These are phyloP conservation scores for Ramaria rubella DNA, from an alignment of 768 basidiomycete genomes.

Conservation along the genomic window DNA sequence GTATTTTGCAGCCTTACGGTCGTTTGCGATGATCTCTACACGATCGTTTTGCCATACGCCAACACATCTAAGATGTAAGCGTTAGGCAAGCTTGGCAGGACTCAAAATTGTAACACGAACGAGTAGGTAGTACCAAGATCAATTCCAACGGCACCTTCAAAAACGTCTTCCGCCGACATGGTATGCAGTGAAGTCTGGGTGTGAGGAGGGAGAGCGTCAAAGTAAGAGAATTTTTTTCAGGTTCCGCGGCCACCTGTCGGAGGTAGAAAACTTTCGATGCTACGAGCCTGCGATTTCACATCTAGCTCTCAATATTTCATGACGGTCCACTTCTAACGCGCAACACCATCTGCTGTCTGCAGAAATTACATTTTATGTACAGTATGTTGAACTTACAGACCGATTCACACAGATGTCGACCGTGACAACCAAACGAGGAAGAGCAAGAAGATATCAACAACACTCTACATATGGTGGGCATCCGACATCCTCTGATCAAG, in stretches of 20 bases:
- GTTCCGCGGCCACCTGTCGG: slow-evolving; percentile 1
- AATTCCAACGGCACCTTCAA: slow-evolving; percentile 95
- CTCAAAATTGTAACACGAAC: slow-evolving; percentile 36
- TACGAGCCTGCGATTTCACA: too few relatives aligned
- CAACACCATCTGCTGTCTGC: too few relatives aligned
- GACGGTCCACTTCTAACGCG: too few relatives aligned
- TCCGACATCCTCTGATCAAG: slow-evolving; percentile 48
- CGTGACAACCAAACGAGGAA: slow-evolving; percentile 43
- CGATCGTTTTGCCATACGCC: slow-evolving; percentile 99
- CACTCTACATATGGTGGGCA: slow-evolving; percentile 53
- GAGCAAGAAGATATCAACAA: slow-evolving; percentile 54
- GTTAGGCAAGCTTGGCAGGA: not conserved
- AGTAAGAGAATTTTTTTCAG: slow-evolving; percentile 10
- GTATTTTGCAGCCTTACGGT: slow-evolving; percentile 54
- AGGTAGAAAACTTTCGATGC: not conserved
- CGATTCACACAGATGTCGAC: too few relatives aligned
- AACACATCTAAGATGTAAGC: slow-evolving; percentile 66
- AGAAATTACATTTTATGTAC: too few relatives aligned
- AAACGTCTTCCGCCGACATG: slow-evolving; percentile 77
- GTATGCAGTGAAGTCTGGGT: slow-evolving; percentile 25
- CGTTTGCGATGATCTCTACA: slow-evolving; percentile 97
- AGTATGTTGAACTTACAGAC: too few relatives aligned
- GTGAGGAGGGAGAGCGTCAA: slow-evolving; percentile 6
- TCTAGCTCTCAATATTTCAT: too few relatives aligned
- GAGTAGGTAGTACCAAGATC: slow-evolving; percentile 98